Percentiles rank a stretch among this genome's conserved stretches.
Conservation (phyloP, 495 filamentous ascomycete species). For the Neurospora sp. region DNA sequence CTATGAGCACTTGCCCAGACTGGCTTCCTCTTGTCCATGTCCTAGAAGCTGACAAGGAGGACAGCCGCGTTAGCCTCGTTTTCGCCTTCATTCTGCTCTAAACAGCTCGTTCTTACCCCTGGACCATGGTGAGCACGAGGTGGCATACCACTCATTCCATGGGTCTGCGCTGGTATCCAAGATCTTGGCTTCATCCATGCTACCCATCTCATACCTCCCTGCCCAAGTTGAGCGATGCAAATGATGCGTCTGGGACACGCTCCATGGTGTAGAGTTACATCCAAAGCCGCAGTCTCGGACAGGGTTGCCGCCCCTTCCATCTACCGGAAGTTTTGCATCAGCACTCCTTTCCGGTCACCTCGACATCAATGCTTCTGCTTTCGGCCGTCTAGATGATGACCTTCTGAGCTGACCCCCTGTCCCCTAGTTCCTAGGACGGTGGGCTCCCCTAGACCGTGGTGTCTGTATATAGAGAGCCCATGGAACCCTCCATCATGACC, state of each 20-base stretch:
- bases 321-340: constrained; percentile 8
- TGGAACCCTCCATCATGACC: constrained; percentile 3
- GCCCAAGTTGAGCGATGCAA: background rate
- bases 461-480: background rate
- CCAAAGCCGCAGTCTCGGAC: constrained; percentile 16
- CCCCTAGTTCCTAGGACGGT: background rate
- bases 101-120: background rate
- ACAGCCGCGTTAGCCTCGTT: background rate
- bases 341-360: background rate
- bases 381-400: background rate
- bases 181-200: background rate
- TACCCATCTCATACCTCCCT: background rate
- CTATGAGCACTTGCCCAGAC: background rate
- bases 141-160: background rate
- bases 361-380: background rate
- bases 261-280: constrained; percentile 13
- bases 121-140: background rate
- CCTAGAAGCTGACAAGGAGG: background rate
- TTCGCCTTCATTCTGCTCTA: background rate
- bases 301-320: constrained; percentile 17
- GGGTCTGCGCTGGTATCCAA: background rate
- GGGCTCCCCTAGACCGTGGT: background rate
- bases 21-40: background rate
- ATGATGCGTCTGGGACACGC: background rate
- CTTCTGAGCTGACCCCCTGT: background rate